These are phyloP conservation scores for Psilocybe cubensis DNA, from an alignment of 768 basidiomycete species.

Conservation along the genomic window DNA sequence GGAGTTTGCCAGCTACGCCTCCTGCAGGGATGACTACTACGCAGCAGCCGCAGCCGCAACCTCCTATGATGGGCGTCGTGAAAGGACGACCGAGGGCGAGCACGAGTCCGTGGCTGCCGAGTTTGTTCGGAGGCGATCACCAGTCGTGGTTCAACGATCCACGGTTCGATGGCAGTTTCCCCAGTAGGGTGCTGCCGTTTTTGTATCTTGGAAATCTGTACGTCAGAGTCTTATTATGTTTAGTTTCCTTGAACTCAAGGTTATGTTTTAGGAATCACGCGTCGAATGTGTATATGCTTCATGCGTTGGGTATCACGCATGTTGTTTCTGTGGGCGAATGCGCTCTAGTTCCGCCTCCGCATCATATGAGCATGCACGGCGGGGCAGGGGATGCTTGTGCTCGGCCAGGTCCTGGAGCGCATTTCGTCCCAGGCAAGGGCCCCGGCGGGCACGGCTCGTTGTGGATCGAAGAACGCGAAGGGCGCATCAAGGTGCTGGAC, in stretches of 20 bases:
- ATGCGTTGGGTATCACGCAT: constrained; percentile 94
- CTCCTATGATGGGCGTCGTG: constrained; percentile 15
- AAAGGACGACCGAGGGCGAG: constrained; percentile 68
- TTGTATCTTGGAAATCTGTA: constrained; percentile 94
- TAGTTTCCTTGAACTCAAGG: not conserved
- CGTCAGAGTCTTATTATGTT: constrained; percentile 37
- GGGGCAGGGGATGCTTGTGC: constrained; percentile 23
- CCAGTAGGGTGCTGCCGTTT: constrained; percentile 89
- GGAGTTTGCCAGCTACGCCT: constrained; percentile 17
- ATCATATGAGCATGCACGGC: constrained; percentile 33
- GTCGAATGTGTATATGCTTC: constrained; percentile 92
- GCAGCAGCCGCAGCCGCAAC: constrained; percentile 16
- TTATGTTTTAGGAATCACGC: constrained; percentile 77
- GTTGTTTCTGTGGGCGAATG: constrained; percentile 98
- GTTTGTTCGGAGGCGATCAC: constrained; percentile 66
- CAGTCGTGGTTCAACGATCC: constrained; percentile 95
- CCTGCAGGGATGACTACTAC: not conserved
- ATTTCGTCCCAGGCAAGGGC: constrained; percentile 48
- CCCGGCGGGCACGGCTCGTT: constrained; percentile 68
- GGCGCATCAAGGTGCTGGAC: constrained; percentile 88
- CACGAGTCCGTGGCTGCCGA: constrained; percentile 69
- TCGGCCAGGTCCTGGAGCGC: constrained; percentile 33
- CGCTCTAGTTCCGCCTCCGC: constrained; percentile 80
- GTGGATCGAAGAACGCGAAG: constrained; percentile 88
- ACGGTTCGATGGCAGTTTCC: constrained; percentile 95